Evolutionary conservation across 2,329 filamentous ascomycete genomes (phyloP), one percentile per base, ranked within the genome.

Genomic region (Paraphoma chrysanthemicola): DNA sequence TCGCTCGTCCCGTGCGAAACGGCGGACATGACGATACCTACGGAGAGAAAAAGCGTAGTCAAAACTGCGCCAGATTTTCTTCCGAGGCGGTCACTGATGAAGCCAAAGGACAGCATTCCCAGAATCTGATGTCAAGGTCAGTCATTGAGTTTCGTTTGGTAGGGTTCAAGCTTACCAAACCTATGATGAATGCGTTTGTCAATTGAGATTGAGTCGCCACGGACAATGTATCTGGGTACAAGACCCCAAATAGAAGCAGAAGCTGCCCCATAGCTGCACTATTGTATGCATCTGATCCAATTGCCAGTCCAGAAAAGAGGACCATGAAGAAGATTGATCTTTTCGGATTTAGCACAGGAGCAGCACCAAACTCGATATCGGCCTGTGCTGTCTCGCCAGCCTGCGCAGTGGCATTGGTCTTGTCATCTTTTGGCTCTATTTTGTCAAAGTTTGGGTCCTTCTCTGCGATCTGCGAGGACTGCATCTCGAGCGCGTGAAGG

Each of bases 211-310:
- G 68, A 31, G 69, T 75, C 7, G 29, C 58, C 46, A 53, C 51
- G 4, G 62, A 64, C 17, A 76, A 56, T 5, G 65, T 64, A 2
- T 75, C 67, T 4, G 73, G 73, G 49, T 77, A 77, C 1, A 76
- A 55, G 11, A 68, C 62, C 4, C 69, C 64, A 4, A 77, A 60
- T 6, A 77, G 57, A 6, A 76, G 64, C 10, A 70, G 62, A 9
- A 75, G 48, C 17, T 76, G 70, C 28, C 73, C 72, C 54, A 75
- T 75, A n/a, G 75, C 62, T 1, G 73, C 71, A 17, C 67, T 69
- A 53, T 76, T 76, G 57, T 76, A 76, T 30, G 67, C 73, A 63
- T 77, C 74, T 8, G 66, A 71, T 1, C 74, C 74, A 49, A 77
- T 71, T 0, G 74, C 73, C 12, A 76, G 61, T 12, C 71, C 72